Percentiles rank a stretch among this genome's conserved stretches.
phyloP scores from a whole-genome alignment of 495 filamentous ascomycete genomes.

The Emericellopsis terricola region DNA sequence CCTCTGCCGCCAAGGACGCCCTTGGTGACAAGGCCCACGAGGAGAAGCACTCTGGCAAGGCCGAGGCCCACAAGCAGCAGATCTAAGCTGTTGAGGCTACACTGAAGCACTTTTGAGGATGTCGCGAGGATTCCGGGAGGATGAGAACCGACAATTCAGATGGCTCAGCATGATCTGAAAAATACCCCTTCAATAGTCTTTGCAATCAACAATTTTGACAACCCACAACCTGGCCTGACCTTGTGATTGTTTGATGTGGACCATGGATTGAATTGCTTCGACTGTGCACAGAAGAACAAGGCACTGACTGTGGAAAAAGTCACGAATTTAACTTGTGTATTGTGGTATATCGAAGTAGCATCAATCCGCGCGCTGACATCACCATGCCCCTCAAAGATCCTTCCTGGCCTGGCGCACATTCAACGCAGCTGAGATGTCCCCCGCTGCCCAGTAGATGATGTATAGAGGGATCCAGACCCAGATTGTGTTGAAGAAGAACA shows the following conservation, averaged over 20 bases:
- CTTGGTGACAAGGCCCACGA: constrained; percentile 38
- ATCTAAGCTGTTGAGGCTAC: constrained; percentile 1
- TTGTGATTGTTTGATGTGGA: neutral
- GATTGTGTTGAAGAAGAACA: constrained; percentile 80
- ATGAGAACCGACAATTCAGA: no score
- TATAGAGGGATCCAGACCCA: constrained; percentile 76
- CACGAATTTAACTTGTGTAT: no score
- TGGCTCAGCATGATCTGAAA: no score
- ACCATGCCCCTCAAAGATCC: no score
- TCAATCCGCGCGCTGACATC: no score
- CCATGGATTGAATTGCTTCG: no score
- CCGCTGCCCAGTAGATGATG: constrained; percentile 48
- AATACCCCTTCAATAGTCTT: no score
- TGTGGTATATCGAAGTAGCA: no score
- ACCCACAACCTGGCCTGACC: neutral
- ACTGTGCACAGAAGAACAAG: no score
- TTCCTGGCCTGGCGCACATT: constrained; percentile 12
- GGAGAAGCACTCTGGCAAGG: constrained; percentile 32
- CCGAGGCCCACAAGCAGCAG: constrained; percentile 39
- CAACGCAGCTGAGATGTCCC: constrained; percentile 42
- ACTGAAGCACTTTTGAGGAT: no score
- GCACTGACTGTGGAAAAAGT: no score
- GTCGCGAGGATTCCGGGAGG: no score
- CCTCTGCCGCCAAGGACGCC: constrained; percentile 36
- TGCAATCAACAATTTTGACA: neutral